Evolutionary conservation across 495 filamentous ascomycete species (phyloP).

Genomic region (Lepraria neglecta): DNA sequence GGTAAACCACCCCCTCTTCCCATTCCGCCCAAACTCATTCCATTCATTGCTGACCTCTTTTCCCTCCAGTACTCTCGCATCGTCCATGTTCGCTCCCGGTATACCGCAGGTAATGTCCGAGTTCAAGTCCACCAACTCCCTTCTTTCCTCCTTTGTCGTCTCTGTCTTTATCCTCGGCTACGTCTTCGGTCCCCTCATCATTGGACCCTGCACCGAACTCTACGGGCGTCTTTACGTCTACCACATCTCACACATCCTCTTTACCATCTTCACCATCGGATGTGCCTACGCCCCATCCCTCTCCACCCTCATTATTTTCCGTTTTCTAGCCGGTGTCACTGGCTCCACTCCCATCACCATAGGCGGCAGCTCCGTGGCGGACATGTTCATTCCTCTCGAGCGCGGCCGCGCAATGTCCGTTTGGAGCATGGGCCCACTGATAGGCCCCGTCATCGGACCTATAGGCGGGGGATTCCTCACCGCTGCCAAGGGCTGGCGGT

Average conservation of each 20-base stretch:
- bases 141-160: neutral
- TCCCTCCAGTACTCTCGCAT: neutral
- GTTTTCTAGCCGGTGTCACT: conserved; percentile 43
- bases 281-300: conserved; percentile 40
- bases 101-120: neutral
- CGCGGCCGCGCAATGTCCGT: conserved; percentile 46
- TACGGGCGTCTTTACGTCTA: conserved; percentile 49
- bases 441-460: conserved; percentile 33
- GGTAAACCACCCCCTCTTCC: neutral
- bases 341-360: conserved; percentile 42
- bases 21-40: neutral
- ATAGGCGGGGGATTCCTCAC: conserved; percentile 41
- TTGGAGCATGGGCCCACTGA: conserved; percentile 40
- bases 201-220: conserved; percentile 53
- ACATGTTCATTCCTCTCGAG: conserved; percentile 41
- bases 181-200: conserved; percentile 48
- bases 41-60: neutral
- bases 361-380: conserved; percentile 46
- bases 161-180: conserved; percentile 40
- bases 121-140: neutral
- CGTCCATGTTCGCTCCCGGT: neutral
- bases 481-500: conserved; percentile 40
- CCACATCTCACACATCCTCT: conserved; percentile 41
- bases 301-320: conserved; percentile 45
- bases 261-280: conserved; percentile 43